phyloP scores from a whole-genome alignment of 441 rosid genomes.

The Pelargonium exstipulatum region DNA sequence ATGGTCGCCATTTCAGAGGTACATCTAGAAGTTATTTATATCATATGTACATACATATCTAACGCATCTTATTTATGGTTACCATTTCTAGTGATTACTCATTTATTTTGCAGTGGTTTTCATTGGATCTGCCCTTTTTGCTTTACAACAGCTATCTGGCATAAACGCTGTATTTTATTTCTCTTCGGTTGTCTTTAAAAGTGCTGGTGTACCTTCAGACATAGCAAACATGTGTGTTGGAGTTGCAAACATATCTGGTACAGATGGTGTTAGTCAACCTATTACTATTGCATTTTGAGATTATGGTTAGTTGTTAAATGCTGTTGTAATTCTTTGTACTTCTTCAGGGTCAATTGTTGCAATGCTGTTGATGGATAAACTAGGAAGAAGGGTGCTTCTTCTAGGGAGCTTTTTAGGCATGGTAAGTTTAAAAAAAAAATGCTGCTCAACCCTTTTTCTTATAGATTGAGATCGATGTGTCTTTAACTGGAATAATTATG shows the following conservation, averaged over 20 bases:
- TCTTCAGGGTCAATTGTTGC: slow-evolving; percentile 53
- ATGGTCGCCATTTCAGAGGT: slow-evolving; percentile 53
- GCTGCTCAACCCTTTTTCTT: background rate
- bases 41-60: background rate
- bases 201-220: slow-evolving; percentile 64
- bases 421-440: slow-evolving; percentile 31
- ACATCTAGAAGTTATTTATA: slow-evolving; percentile 13
- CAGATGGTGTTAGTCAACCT: slow-evolving; percentile 16
- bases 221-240: slow-evolving; percentile 58
- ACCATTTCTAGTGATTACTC: slow-evolving; percentile 29
- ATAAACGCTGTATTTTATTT: slow-evolving; percentile 75
- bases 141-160: slow-evolving; percentile 79
- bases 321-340: slow-evolving; percentile 10
- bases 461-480: background rate
- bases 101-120: slow-evolving; percentile 63
- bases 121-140: slow-evolving; percentile 67
- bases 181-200: slow-evolving; percentile 70
- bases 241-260: slow-evolving; percentile 60
- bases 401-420: slow-evolving; percentile 64
- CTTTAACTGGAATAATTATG: background rate
- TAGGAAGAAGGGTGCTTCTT: slow-evolving; percentile 62
- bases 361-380: slow-evolving; percentile 61
- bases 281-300: background rate
- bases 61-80: slow-evolving; percentile 6
- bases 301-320: slow-evolving; percentile 8